These are phyloP conservation scores for Trichomonascus vanleenenianus DNA, from an alignment of 805 yeast species.

Conservation along the genomic window DNA sequence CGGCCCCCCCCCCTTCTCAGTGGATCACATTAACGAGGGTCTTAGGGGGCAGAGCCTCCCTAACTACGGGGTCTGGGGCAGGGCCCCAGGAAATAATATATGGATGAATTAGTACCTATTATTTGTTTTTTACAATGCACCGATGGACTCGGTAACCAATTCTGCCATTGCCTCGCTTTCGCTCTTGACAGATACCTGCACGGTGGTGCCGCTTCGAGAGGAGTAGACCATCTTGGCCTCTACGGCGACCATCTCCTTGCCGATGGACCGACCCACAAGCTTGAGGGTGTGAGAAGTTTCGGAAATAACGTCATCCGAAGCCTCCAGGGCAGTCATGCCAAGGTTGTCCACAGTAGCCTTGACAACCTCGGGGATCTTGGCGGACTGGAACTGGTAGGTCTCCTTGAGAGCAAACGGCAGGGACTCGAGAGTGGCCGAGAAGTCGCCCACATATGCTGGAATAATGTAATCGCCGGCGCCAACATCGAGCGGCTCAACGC, in stretches of 20 bases:
- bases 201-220: constrained; percentile 38
- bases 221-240: constrained; percentile 36
- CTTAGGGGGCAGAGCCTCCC: no score
- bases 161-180: constrained; percentile 39
- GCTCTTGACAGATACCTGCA: constrained; percentile 37
- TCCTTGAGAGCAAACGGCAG: constrained; percentile 49
- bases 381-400: constrained; percentile 56
- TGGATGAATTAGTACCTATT: neutral
- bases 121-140: neutral
- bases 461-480: constrained; percentile 73
- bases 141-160: constrained; percentile 39
- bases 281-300: constrained; percentile 62
- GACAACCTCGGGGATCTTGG: constrained; percentile 48
- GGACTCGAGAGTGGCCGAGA: constrained; percentile 67
- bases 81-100: no score
- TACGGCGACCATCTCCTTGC: constrained; percentile 40
- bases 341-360: constrained; percentile 44
- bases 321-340: constrained; percentile 66
- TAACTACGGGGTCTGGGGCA: no score
- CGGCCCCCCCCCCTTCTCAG: no score
- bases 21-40: no score
- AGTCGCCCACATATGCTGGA: constrained; percentile 73
- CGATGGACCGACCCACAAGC: constrained; percentile 67
- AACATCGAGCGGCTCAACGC: constrained; percentile 70
- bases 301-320: constrained; percentile 54